Evolutionary conservation across 1,139 yeast genomes (phyloP).

Genomic region (Pichia sp.): DNA sequence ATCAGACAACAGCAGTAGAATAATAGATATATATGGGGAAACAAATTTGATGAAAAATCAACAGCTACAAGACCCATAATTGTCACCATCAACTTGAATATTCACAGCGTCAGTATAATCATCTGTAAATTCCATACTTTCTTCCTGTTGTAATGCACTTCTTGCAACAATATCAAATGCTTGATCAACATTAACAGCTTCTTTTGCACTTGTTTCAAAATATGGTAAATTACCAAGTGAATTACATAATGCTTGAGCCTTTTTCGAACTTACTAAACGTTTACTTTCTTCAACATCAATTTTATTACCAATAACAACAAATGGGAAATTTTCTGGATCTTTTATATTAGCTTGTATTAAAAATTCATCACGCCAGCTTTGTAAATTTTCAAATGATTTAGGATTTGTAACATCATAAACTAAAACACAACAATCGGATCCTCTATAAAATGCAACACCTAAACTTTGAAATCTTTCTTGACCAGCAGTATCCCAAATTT

Average conservation of each 20-base stretch:
- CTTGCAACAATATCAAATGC: conserved; percentile 96
- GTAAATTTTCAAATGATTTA: conserved; percentile 82
- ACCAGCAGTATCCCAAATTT: conserved; percentile 99
- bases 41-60: conserved; percentile 24
- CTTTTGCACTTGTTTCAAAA: conserved; percentile 92
- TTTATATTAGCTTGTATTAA: conserved; percentile 86
- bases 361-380: conserved; percentile 94
- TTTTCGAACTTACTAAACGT: conserved; percentile 73
- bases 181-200: conserved; percentile 85
- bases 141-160: conserved; percentile 88
- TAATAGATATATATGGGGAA: background rate
- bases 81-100: conserved; percentile 82
- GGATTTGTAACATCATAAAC: conserved; percentile 93
- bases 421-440: conserved; percentile 96
- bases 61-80: conserved; percentile 67
- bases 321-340: conserved; percentile 93
- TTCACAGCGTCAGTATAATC: conserved; percentile 96
- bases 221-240: conserved; percentile 87
- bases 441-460: conserved; percentile 96
- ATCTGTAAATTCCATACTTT: conserved; percentile 72
- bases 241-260: conserved; percentile 80
- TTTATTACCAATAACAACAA: conserved; percentile 90
- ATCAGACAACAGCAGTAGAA: background rate
- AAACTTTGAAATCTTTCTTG: conserved; percentile 95
- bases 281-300: conserved; percentile 90